Evolutionary conservation across 2,329 filamentous ascomycete species (phyloP), one percentile per base, ranked within the genome.

Genomic region (Venturiaceae sp.): DNA sequence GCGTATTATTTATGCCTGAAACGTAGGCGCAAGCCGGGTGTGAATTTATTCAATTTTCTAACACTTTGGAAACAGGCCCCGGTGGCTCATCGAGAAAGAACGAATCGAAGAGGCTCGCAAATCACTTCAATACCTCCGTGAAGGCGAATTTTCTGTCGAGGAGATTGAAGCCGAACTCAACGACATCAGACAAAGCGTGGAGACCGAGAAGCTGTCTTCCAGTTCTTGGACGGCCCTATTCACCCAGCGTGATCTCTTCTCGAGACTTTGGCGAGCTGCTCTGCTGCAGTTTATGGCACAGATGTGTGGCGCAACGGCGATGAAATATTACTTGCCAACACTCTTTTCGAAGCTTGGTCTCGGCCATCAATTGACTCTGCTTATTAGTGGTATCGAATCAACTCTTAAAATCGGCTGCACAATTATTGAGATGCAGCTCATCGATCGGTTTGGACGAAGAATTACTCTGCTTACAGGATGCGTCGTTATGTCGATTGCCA

Each of bases 281-380:
- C 68, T 83, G 1, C 71, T 83, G 5, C 80, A 83, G 65, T 83
- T 83, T 67, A 80, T 83, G 77, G 78, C 79, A 0, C 80, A 82
- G 63, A 80, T 83, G 77, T 82, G 79, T 62, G 81, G 81, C 21
- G 80, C 80, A 14, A 80, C 80, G 0, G 80, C 80, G 2, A 83
- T 83, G 73, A 83, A 83, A 63, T 83, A 83, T 63, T 83, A 83
- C 62, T 72, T 83, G 0, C 81, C 81, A 0, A 76, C 75, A 0
- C 76, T 83, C 8, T 78, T 83, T 60, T 67, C 72, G 55, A 75
- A 74, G 3, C 68, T 83, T 1, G 81, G 82, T 0, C 66, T 83
- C 1, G 69, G 71, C 37, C 75, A 74, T 5, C 73, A 77, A 8
- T 59, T 78, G 16, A 75, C 79, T 1, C 67, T 84, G 46, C 71